Evolutionary conservation across 2,329 filamentous ascomycete genomes (phyloP).

Genomic region (Colletotrichum camelliae): DNA sequence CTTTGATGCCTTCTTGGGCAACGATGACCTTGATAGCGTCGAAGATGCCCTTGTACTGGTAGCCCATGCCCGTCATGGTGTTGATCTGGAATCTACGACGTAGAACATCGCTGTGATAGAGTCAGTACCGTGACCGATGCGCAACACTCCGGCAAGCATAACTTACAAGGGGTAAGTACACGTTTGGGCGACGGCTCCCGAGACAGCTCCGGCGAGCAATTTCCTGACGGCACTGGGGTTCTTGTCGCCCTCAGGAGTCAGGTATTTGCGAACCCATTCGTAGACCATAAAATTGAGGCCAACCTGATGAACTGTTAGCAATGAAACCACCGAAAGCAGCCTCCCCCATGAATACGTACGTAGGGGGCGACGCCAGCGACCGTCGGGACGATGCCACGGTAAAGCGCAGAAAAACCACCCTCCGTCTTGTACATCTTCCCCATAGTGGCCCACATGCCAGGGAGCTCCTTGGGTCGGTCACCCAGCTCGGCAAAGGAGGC

Average conservation of each 20-base stretch:
- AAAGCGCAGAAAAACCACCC: conserved; percentile 84
- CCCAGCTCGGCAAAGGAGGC: conserved; percentile 89
- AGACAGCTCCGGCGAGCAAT: conserved; percentile 86
- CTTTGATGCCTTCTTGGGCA: conserved; percentile 79
- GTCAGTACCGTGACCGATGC: conserved; percentile 26
- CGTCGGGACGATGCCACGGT: conserved; percentile 92
- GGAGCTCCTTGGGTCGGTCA: conserved; percentile 69
- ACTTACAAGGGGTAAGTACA: conserved; percentile 97
- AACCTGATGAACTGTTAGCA: conserved; percentile 58
- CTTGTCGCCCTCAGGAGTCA: conserved; percentile 87
- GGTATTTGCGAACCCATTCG: conserved; percentile 81
- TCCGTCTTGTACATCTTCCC: conserved; percentile 86
- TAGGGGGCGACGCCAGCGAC: conserved; percentile 96
- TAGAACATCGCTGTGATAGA: conserved; percentile 75
- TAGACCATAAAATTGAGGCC: conserved; percentile 99
- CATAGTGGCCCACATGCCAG: conserved; percentile 92
- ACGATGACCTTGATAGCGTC: conserved; percentile 86
- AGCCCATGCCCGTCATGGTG: conserved; percentile 98
- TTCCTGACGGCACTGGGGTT: conserved; percentile 83
- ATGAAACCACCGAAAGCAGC: neutral
- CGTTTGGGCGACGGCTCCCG: conserved; percentile 95
- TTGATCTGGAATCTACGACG: conserved; percentile 97
- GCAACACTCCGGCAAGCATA: neutral
- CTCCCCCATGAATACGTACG: conserved; percentile 49
- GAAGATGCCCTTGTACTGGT: conserved; percentile 86